These are phyloP conservation scores for Diaporthe destruens DNA, from an alignment of 2,329 filamentous ascomycete species.

Conservation along the genomic window DNA sequence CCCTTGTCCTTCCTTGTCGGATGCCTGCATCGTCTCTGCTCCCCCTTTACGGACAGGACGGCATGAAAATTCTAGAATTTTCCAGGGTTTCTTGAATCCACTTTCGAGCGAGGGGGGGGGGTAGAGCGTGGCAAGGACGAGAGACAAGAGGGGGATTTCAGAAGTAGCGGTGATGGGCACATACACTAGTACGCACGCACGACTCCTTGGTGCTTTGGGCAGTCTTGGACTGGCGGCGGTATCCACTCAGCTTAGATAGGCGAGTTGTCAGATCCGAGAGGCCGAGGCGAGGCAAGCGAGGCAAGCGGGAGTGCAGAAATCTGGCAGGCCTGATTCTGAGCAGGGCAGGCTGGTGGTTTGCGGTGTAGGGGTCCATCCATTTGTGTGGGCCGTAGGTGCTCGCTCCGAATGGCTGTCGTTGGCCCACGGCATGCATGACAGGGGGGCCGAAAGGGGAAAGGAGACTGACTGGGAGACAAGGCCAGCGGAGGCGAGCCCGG, in stretches of 20 bases:
- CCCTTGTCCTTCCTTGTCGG: conserved; percentile 16
- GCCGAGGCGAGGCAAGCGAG: conserved; percentile 33
- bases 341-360: conserved; percentile 8
- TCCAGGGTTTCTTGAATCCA: conserved; percentile 19
- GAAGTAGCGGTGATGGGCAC: conserved; percentile 31
- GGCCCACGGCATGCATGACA: background rate
- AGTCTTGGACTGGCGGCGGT: background rate
- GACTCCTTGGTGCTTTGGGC: conserved; percentile 12
- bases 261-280: conserved; percentile 34
- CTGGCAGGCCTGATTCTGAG: background rate
- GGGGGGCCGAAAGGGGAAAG: conserved; percentile 1
- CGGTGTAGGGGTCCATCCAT: conserved; percentile 30
- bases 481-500: conserved; percentile 26
- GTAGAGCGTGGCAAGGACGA: background rate
- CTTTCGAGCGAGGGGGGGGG: conserved; percentile 21
- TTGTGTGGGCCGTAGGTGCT: conserved; percentile 15
- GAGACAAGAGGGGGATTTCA: background rate
- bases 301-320: conserved; percentile 19
- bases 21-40: conserved; percentile 22
- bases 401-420: conserved; percentile 30
- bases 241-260: conserved; percentile 24
- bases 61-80: conserved; percentile 36
- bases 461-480: background rate
- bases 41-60: conserved; percentile 31
- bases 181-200: background rate